phyloP scores from a whole-genome alignment of 192 early-diverging fungal species.

The Gonapodya sp. region DNA sequence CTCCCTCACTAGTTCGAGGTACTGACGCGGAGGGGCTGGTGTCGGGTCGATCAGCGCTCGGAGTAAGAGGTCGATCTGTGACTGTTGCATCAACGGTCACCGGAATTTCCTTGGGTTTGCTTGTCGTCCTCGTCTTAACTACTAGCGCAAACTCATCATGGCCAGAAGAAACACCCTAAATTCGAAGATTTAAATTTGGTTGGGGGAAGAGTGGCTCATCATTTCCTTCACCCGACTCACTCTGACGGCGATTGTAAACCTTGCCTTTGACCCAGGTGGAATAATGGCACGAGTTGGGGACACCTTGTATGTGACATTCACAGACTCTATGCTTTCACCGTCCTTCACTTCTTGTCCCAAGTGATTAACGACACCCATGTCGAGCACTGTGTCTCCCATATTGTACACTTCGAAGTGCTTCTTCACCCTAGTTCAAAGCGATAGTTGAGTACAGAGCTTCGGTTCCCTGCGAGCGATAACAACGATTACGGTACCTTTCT shows the following conservation, averaged over 20 bases:
- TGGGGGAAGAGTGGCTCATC: not conserved
- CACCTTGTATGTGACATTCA: slow-evolving; percentile 1
- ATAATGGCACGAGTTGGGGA: not conserved
- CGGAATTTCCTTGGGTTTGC: not conserved
- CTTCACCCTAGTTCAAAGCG: not conserved
- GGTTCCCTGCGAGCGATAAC: no score
- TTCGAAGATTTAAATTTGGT: not conserved
- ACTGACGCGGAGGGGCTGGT: not conserved
- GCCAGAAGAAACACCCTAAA: not conserved
- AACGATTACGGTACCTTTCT: not conserved
- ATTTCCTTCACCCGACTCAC: not conserved
- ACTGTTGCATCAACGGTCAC: not conserved
- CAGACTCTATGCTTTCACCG: not conserved
- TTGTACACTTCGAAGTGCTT: not conserved
- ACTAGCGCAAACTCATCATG: not conserved
- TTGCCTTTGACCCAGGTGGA: not conserved
- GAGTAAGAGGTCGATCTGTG: not conserved
- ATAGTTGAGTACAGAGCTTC: not conserved
- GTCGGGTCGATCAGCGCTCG: not conserved
- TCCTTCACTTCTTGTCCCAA: not conserved
- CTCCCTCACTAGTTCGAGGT: not conserved
- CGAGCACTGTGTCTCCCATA: not conserved
- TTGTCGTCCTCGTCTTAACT: not conserved
- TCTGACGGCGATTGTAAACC: not conserved
- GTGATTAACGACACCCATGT: not conserved